Percentiles rank a stretch among this genome's conserved stretches.
These are phyloP conservation scores for Clonostachys solani DNA, from an alignment of 2,329 filamentous ascomycete species.

Conservation along the genomic window DNA sequence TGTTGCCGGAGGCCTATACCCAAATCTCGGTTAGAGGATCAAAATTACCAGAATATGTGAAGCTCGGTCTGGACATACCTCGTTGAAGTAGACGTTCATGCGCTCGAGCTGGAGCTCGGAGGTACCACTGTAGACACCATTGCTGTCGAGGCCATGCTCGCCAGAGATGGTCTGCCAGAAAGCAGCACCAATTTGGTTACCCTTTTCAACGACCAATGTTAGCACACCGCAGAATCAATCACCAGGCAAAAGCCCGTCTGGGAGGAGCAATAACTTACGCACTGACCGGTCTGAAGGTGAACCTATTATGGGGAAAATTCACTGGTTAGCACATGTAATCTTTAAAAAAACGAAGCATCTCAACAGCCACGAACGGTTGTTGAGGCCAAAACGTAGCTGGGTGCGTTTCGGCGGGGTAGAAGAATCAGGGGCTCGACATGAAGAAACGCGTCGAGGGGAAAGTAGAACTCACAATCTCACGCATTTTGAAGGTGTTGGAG, in stretches of 20 bases:
- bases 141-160: conserved; percentile 96
- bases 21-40: conserved; percentile 3
- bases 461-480: conserved; percentile 59
- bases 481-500: conserved; percentile 43
- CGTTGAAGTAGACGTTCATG: conserved; percentile 99
- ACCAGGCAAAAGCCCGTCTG: conserved; percentile 1
- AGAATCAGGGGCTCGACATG: conserved; percentile 25
- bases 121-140: conserved; percentile 97
- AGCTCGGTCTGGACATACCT: conserved; percentile 31
- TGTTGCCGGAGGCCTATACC: conserved; percentile 84
- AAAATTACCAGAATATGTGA: not conserved
- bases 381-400: conserved; percentile 1
- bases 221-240: conserved; percentile 17
- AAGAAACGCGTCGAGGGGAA: conserved; percentile 32
- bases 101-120: conserved; percentile 99
- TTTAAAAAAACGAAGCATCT: not conserved
- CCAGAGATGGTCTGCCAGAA: conserved; percentile 93
- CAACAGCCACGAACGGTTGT: not conserved
- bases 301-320: conserved; percentile 63
- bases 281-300: conserved; percentile 99
- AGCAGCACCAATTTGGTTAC: conserved; percentile 99
- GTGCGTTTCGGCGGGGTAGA: conserved; percentile 22
- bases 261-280: conserved; percentile 55
- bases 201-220: conserved; percentile 50
- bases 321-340: conserved; percentile 45